Evolutionary conservation across 1,284 basidiomycete species (phyloP).

Genomic region (Microbotryum saponariae): DNA sequence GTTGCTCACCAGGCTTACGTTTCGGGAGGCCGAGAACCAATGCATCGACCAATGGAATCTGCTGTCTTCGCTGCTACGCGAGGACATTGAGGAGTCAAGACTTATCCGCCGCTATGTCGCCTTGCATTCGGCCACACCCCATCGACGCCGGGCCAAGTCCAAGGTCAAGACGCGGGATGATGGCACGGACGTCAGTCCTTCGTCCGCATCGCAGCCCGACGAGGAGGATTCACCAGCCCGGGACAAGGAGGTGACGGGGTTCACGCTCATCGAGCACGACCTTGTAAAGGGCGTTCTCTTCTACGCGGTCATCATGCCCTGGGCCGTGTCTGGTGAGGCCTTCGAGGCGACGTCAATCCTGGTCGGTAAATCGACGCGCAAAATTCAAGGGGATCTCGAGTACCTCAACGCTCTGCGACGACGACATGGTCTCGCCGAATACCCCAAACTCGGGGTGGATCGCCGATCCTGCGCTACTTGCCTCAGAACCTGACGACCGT

Average conservation of each 20-base stretch:
- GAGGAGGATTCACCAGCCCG: no score
- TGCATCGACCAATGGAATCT: constrained; percentile 20
- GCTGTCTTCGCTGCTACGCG: constrained; percentile 10
- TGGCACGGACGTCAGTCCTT: constrained; percentile 1
- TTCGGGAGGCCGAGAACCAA: constrained; percentile 14
- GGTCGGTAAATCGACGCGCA: constrained; percentile 11
- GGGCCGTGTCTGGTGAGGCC: constrained; percentile 16
- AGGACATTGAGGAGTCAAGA: constrained; percentile 12
- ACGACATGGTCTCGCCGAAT: constrained; percentile 1
- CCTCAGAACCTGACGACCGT: no score
- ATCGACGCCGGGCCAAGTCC: constrained; percentile 11
- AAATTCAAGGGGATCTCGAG: constrained; percentile 3
- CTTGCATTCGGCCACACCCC: constrained; percentile 13
- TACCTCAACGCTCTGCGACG: constrained; percentile 8
- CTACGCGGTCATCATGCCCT: constrained; percentile 20
- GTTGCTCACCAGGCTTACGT: constrained; percentile 4
- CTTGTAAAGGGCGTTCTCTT: constrained; percentile 8
- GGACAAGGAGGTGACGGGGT: constrained; percentile 15
- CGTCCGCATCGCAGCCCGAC: background rate
- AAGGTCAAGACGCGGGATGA: constrained; percentile 6
- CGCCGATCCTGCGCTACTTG: no score
- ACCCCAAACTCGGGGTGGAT: no score
- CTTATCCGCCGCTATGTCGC: constrained; percentile 8
- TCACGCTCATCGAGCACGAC: constrained; percentile 22
- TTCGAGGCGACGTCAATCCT: constrained; percentile 20